A percentile compares a stretch with the other conserved stretches of the same genome.
These are phyloP conservation scores for Colletotrichum cereale DNA, from an alignment of 2,329 filamentous ascomycete genomes.

Conservation along the genomic window DNA sequence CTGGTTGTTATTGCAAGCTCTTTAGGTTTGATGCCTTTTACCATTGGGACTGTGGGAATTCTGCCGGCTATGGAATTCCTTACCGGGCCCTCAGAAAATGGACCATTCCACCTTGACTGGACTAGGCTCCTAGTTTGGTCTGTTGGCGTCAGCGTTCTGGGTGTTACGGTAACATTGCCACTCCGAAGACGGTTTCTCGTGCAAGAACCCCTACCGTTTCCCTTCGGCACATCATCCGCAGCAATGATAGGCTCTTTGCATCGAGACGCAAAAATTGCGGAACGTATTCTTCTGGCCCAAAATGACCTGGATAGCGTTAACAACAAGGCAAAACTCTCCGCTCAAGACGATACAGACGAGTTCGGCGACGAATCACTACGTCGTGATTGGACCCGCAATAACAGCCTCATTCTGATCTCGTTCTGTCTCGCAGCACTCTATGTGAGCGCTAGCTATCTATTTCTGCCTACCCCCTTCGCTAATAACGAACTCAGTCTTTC, in stretches of 20 bases:
- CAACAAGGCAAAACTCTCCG: neutral
- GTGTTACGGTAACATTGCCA: neutral
- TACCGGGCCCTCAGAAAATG: neutral
- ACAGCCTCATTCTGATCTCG: slow-evolving; percentile 1
- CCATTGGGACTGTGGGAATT: slow-evolving; percentile 8
- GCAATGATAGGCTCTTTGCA: slow-evolving; percentile 11
- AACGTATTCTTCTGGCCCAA: slow-evolving; percentile 1
- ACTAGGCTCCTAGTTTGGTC: slow-evolving; percentile 4
- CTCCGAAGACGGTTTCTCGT: neutral
- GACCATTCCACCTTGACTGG: slow-evolving; percentile 4
- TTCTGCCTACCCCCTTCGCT: neutral
- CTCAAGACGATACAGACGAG: neutral
- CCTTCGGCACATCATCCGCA: slow-evolving; percentile 10
- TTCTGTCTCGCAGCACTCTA: slow-evolving; percentile 12
- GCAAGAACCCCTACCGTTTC: slow-evolving; percentile 13
- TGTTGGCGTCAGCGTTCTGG: slow-evolving; percentile 13
- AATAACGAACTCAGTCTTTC: neutral
- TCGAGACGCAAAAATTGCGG: neutral
- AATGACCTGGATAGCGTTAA: neutral
- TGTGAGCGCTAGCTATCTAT: slow-evolving; percentile 1
- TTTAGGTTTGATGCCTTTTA: slow-evolving; percentile 13
- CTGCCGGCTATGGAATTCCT: slow-evolving; percentile 12
- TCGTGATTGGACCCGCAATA: neutral
- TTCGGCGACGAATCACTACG: neutral
- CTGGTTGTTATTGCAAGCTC: slow-evolving; percentile 11